phyloP scores from a whole-genome alignment of 106 monocot genomes.

The Dendrobium chrysotoxum region DNA sequence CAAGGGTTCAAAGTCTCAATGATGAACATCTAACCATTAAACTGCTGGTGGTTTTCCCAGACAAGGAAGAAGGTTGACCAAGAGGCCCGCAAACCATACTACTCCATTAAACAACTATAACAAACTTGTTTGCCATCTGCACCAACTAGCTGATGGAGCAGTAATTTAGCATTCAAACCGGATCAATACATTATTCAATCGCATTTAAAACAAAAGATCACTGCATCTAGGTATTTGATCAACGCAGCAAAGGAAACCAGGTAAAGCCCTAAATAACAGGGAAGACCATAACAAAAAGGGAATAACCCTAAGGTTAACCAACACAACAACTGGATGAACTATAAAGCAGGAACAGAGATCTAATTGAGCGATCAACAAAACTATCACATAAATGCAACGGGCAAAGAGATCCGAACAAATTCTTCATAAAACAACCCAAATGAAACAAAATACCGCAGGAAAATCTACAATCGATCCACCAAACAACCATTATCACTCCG shows the following conservation, averaged over 20 bases:
- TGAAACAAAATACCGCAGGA: not conserved
- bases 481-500: not conserved
- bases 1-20: too few relatives aligned
- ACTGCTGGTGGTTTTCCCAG: too few relatives aligned
- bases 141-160: not conserved
- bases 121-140: not conserved
- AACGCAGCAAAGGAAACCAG: not conserved
- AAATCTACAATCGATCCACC: not conserved
- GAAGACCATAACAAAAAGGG: not conserved
- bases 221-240: not conserved
- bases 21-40: too few relatives aligned
- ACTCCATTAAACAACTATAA: not conserved
- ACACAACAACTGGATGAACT: not conserved
- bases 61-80: too few relatives aligned
- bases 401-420: not conserved
- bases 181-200: not conserved
- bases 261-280: too few relatives aligned
- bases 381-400: not conserved
- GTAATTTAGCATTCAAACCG: not conserved
- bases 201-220: too few relatives aligned
- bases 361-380: not conserved
- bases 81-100: not conserved
- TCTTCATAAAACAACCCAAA: not conserved
- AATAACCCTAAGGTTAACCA: not conserved
- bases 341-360: not conserved